phyloP scores from a whole-genome alignment of 305 asterid genomes.

The Withania somnifera region DNA sequence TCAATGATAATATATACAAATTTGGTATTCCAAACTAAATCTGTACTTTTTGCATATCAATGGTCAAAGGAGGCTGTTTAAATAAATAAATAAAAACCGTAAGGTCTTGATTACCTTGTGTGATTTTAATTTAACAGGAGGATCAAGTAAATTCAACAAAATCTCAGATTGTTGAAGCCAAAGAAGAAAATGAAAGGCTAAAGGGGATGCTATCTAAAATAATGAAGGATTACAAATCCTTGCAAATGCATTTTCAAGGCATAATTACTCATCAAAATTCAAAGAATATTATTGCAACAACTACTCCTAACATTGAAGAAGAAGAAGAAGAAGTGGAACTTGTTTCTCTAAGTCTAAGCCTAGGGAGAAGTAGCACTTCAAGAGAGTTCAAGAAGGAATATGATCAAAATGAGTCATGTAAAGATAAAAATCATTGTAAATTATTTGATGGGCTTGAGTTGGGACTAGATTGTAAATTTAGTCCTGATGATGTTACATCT shows the following conservation, averaged over 20 bases:
- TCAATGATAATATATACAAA: no score
- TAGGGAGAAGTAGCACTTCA: conserved; percentile 22
- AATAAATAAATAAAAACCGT: no score
- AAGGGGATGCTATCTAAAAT: conserved; percentile 19
- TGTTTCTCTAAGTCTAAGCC: conserved; percentile 36
- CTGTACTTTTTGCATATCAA: no score
- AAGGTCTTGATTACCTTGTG: neutral
- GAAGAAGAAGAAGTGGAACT: conserved; percentile 18
- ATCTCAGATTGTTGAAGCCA: conserved; percentile 26
- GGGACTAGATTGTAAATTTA: conserved; percentile 20
- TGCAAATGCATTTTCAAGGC: conserved; percentile 21
- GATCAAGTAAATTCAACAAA: conserved; percentile 17
- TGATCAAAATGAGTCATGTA: neutral
- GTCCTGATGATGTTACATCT: neutral
- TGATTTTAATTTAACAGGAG: conserved; percentile 9
- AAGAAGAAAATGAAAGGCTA: conserved; percentile 32
- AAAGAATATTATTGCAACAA: neutral
- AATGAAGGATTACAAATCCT: conserved; percentile 21
- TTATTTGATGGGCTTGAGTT: conserved; percentile 23
- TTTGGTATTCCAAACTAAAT: no score
- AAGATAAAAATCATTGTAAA: neutral
- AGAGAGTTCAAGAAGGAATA: conserved; percentile 5
- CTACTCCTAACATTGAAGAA: neutral
- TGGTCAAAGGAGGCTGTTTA: no score
- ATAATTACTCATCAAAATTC: neutral